Conservation (phyloP, 305 asterid species). For the Solanum hybrid region DNA sequence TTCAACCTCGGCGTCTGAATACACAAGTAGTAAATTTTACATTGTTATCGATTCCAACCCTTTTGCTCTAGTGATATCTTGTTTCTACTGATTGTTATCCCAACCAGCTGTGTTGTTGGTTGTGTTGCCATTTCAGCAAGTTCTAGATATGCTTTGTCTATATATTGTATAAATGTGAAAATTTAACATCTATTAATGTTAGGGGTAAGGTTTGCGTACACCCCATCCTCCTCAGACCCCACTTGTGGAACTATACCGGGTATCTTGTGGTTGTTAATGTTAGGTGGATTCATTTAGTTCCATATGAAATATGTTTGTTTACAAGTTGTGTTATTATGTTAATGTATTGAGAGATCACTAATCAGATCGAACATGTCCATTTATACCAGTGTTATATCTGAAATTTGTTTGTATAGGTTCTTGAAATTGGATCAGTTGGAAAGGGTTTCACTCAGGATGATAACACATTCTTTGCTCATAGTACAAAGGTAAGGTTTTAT, state of each 20-base stretch:
- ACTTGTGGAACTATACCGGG: background rate
- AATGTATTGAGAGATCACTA: background rate
- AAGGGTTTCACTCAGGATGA: conserved; percentile 46
- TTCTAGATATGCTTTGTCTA: background rate
- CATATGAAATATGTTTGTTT: background rate
- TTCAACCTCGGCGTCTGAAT: background rate
- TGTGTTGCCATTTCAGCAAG: background rate
- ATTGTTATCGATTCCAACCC: background rate
- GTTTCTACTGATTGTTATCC: background rate
- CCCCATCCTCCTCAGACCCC: background rate
- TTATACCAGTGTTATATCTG: background rate
- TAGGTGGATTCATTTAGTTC: background rate
- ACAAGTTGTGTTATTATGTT: background rate
- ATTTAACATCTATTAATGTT: background rate
- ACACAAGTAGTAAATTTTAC: background rate
- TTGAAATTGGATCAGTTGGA: conserved; percentile 98
- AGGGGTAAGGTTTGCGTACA: background rate
- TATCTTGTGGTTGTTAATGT: background rate
- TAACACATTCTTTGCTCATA: conserved; percentile 64
- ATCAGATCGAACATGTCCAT: background rate
- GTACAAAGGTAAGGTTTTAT: conserved; percentile 53
- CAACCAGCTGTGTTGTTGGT: background rate
- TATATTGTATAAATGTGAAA: background rate
- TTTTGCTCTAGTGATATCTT: background rate
- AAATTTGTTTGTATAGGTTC: conserved; percentile 39